Conservation (phyloP, 2,329 filamentous ascomycete species). For the Arthrobotrys iridis region DNA sequence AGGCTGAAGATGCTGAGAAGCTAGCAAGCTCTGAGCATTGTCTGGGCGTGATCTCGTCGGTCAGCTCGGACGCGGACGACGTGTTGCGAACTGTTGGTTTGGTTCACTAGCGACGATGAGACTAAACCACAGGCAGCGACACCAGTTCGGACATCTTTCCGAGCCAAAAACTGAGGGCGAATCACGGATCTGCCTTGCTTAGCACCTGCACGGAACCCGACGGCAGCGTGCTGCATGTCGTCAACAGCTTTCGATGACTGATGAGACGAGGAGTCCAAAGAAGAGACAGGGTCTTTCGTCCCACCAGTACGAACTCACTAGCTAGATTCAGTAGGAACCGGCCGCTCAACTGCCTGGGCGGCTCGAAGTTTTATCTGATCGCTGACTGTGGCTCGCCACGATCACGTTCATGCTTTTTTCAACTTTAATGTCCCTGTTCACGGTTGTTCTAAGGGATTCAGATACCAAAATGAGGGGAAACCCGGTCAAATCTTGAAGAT, state of each 20-base stretch:
- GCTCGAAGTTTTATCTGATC: constrained; percentile 19
- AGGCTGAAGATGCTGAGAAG: constrained; percentile 12
- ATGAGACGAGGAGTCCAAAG: neutral
- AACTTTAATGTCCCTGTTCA: neutral
- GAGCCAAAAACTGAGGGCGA: neutral
- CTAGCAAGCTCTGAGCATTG: neutral
- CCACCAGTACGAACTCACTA: constrained; percentile 31
- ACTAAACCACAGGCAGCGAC: neutral
- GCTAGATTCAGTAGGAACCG: constrained; percentile 32
- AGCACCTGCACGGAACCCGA: constrained; percentile 10
- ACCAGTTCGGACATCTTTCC: neutral
- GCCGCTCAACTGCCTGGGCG: neutral
- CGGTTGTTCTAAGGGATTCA: constrained; percentile 17
- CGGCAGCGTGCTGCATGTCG: constrained; percentile 13
- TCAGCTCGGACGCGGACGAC: constrained; percentile 4
- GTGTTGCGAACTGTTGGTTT: constrained; percentile 10
- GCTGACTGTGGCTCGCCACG: neutral
- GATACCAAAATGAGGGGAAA: constrained; percentile 42
- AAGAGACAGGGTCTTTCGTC: constrained; percentile 30
- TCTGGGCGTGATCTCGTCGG: constrained; percentile 7
- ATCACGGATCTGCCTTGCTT: constrained; percentile 17
- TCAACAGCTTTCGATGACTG: constrained; percentile 9
- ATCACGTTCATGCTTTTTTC: constrained; percentile 22
- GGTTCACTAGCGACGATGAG: neutral
- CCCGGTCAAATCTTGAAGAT: constrained; percentile 3